Base-by-base conservation (phyloP, 176 grass and related monocot genomes). In the Juncus inflexus region DNA sequence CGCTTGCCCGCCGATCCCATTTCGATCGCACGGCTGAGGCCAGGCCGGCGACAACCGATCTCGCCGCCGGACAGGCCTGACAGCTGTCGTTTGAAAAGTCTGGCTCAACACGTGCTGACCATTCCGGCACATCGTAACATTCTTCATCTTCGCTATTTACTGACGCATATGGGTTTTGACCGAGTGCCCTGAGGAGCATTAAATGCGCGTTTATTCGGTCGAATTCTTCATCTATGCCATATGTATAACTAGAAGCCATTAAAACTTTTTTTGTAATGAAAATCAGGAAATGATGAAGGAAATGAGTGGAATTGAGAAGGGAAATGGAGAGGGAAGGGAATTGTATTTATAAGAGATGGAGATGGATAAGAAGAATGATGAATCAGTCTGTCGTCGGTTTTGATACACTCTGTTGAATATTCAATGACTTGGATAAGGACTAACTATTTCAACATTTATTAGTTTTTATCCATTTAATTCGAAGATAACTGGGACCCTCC, bases 191-290 rank as follows among this genome's bases (percentile, higher is more conserved):
- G 3, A 71, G 39, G 13, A 71, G 67, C 67, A 71, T 71, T 19
- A 71, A 59, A 13, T 55, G 53, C 3, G 67, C 67, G 6, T 50
- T 71, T 14, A 58, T 71, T 52, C 67, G 15, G n/a, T 71, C 67
- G 7, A 52, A 58, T 71, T 71, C 67, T 59, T 71, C 67, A 7
- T 71, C 52, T 70, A 58, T 42, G 12, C 52, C 37, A 70, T 58
- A 45, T 40, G 38, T 59, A 55, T 43, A 58, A 3, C 54, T 58
- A 40, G 67, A 70, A 40, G 67, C 67, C 67, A 70, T 70, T 58
- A 9, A 47, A 47, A 9, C 9, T 47, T 67, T 7, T 58, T 12
- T 41, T 69, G 50, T 55, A 43, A 70, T 12, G 40, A 71, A 14
- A 38, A 45, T 56, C 36, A 12, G 52, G 53, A 58, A 15, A 58